Base-by-base conservation (phyloP, 306 rosid genomes). In the Neltuma alba region DNA sequence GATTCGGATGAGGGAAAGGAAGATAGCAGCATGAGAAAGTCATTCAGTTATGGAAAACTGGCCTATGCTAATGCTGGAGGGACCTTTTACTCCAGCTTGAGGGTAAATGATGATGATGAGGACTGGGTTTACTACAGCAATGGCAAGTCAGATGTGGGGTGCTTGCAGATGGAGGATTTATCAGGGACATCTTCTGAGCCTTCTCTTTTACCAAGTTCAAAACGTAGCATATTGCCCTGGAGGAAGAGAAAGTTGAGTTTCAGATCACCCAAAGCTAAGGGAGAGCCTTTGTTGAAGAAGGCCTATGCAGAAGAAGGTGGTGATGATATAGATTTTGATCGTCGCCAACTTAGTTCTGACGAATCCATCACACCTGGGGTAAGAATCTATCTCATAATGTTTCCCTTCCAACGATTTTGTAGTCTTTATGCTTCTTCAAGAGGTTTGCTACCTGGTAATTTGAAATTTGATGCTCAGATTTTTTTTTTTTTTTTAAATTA, bases 301-400 rank as follows among this genome's bases (percentile, higher is more conserved):
- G 98, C 89, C 14, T 90, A 96, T 33, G 99, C 93, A n/a, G 99
- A 96, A 72, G 99, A 91, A 90, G 99, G 99, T n/a, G 98, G 99
- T 23, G 99, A 96, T 80, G 99, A 96, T 83, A 96, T 96, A 52
- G 99, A 96, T 86, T 93, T 89, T 83, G 99, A 96, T 83, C 94
- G 99, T 2, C 85, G 99, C 33, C 99, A 91, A 76, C 97, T 96
- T 25, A 96, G 99, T 88, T 96, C 99, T 20, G 99, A 96, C 81
- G 98, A 96, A 86, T 88, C 94, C 69, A 83, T 82, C 69, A 69
- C 93, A 41, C 84, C 40, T 3, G 90, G 93, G 90, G 99, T 96
- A 87, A 86, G 93, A 37, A 52, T 80, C 38, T 33, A 15, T 37
- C 33, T 77, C 45, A 11, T 70, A 28, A 81, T 67, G 34, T 28